Evolutionary conservation across 371 early-diverging fungal genomes (phyloP).

Genomic region (Phascolomyces articulosus): DNA sequence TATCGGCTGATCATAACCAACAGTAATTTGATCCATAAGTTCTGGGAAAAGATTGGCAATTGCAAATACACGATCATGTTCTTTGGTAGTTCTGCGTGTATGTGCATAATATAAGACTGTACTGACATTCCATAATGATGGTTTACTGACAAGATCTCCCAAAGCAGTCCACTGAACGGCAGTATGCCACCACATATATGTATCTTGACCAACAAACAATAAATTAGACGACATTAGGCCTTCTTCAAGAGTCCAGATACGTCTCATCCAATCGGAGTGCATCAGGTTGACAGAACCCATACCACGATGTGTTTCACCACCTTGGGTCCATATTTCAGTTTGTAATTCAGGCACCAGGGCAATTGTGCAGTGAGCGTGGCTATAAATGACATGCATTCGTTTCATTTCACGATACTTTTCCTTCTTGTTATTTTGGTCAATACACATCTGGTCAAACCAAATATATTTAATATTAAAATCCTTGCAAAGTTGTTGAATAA

Average conservation of each 20-base stretch:
- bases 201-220: background rate
- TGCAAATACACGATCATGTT: background rate
- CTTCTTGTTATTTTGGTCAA: background rate
- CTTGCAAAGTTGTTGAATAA: background rate
- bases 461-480: constrained; percentile 54
- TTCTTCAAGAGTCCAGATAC: background rate
- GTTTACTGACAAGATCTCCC: background rate
- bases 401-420: background rate
- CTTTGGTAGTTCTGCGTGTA: background rate
- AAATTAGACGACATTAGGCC: background rate
- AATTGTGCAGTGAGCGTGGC: background rate
- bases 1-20: background rate
- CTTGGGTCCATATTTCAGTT: background rate
- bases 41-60: background rate
- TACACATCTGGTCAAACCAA: constrained; percentile 1
- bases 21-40: background rate
- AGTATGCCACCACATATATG: background rate
- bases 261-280: background rate
- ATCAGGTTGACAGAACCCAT: background rate
- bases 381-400: background rate
- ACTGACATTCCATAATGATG: background rate
- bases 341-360: background rate
- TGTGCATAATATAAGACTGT: background rate
- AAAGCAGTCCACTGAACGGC: background rate
- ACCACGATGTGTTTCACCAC: background rate